These are phyloP conservation scores for Teunomyces aglyptinius DNA, from an alignment of 805 yeast species.

Conservation along the genomic window DNA sequence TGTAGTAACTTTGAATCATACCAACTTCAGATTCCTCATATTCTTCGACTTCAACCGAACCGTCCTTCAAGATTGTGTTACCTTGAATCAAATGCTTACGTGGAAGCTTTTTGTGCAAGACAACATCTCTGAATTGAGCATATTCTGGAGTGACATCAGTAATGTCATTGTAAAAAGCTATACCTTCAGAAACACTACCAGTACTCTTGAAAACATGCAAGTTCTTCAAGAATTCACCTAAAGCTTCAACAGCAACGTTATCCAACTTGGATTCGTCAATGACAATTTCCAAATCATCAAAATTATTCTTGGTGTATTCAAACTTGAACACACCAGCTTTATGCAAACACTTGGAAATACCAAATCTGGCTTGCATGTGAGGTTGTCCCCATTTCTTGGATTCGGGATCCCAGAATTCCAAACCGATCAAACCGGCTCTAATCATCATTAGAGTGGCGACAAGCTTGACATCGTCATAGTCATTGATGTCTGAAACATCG, in stretches of 20 bases:
- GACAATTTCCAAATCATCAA: slow-evolving; percentile 57
- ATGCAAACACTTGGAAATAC: slow-evolving; percentile 73
- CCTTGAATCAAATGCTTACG: slow-evolving; percentile 84
- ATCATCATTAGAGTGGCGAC: slow-evolving; percentile 80
- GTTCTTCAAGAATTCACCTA: slow-evolving; percentile 66
- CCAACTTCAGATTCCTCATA: slow-evolving; percentile 74
- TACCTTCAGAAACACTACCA: slow-evolving; percentile 67
- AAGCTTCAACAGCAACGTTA: slow-evolving; percentile 69
- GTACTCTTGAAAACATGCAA: slow-evolving; percentile 79
- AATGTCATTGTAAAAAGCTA: slow-evolving; percentile 59
- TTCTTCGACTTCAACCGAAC: slow-evolving; percentile 57
- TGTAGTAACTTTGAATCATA: slow-evolving; percentile 74
- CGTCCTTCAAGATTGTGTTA: slow-evolving; percentile 53
- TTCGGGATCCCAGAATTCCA: slow-evolving; percentile 85
- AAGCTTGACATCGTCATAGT: slow-evolving; percentile 61
- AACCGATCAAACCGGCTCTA: slow-evolving; percentile 78
- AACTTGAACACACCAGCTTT: slow-evolving; percentile 65
- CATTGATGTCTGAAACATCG: slow-evolving; percentile 56
- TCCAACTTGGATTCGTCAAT: slow-evolving; percentile 63
- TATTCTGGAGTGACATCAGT: slow-evolving; percentile 66
- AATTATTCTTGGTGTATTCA: slow-evolving; percentile 45
- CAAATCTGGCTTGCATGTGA: slow-evolving; percentile 90
- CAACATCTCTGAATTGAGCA: slow-evolving; percentile 63
- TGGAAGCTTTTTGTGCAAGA: slow-evolving; percentile 72
- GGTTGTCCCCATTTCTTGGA: slow-evolving; percentile 90